Evolutionary conservation across 345 rosid genomes (phyloP), one percentile per base, ranked within the genome.

Genomic region (Arabis alpina): DNA sequence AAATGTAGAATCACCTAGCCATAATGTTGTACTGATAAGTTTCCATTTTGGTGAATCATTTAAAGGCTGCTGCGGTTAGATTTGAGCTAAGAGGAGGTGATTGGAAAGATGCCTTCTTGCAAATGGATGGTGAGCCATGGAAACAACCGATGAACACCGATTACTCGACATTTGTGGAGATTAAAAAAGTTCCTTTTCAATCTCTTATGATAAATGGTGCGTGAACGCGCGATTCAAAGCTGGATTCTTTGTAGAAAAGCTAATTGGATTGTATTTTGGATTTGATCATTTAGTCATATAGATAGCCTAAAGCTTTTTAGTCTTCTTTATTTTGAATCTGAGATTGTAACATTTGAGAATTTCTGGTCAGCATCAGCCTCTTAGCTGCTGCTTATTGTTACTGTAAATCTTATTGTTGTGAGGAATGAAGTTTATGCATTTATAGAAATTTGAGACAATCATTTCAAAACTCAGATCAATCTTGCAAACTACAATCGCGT

Each of bases 101-200:
- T 49, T 85, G 99, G 97, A 84, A 71, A 73, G 82, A 90, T 8
- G 93, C 88, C 8, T 95, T 66, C 77, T 77, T 92, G 91, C 99
- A 92, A 85, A 95, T 95, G 96, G 99, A 95, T 52, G 99, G 99
- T 0, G 98, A 95, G 77, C 98, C 98, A 8, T 90, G 99, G 98
- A 95, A 87, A 61, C 99, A 95, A 64, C 93, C 87, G 0, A 66
- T 92, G 83, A 85, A 67, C 83, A 65, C 62, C n/a, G 94, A 92
- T 8, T 77, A 80, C 43, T 92, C 98, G 1, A 85, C 97, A 1
- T 77, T 87, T 63, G 85, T 92, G 44, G 97, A 90, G 76, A 95
- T 95, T 5, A 86, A 81, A 72, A 87, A 89, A 62, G 88, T 88
- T 47, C 97, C 97, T 16, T 77, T 37, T 65, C 92, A 82, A 32